Evolutionary conservation across 768 basidiomycete genomes (phyloP).

Genomic region (Leucosporidium yakuticum): DNA sequence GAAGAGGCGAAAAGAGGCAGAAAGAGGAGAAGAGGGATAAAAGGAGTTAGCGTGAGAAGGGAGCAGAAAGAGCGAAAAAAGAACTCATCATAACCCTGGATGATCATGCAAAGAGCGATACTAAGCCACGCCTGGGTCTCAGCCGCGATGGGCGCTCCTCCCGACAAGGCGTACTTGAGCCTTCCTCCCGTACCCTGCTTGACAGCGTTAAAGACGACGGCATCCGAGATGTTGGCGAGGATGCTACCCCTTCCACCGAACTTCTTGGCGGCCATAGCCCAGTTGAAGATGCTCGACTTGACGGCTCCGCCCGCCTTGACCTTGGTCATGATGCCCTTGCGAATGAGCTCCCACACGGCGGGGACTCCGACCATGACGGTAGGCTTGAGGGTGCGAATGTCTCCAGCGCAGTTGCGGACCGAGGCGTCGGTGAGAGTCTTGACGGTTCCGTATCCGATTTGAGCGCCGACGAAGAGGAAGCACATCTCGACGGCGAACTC

Average conservation of each 20-base stretch:
- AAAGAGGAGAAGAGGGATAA: too few species aligned
- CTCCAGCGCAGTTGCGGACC: slow-evolving; percentile 58
- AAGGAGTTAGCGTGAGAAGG: neutral
- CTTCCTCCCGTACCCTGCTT: slow-evolving; percentile 82
- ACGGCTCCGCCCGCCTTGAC: slow-evolving; percentile 62
- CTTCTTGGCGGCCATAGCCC: slow-evolving; percentile 69
- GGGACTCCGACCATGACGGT: slow-evolving; percentile 92
- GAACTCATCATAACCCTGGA: slow-evolving; percentile 62
- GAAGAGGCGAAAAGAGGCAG: neutral
- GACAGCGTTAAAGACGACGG: slow-evolving; percentile 67
- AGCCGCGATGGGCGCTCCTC: slow-evolving; percentile 75
- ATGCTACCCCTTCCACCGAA: slow-evolving; percentile 55
- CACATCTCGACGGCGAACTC: slow-evolving; percentile 91
- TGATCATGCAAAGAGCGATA: slow-evolving; percentile 67
- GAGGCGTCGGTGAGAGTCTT: slow-evolving; percentile 90
- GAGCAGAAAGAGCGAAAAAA: neutral
- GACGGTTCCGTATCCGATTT: slow-evolving; percentile 78
- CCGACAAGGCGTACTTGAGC: slow-evolving; percentile 66
- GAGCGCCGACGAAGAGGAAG: slow-evolving; percentile 41
- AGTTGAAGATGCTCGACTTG: slow-evolving; percentile 71
- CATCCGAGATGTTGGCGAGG: slow-evolving; percentile 58
- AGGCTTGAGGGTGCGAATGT: slow-evolving; percentile 74
- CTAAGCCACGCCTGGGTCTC: slow-evolving; percentile 90
- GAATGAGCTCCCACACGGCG: slow-evolving; percentile 92
- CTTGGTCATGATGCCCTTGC: slow-evolving; percentile 83